Percentiles rank a stretch among this genome's conserved stretches.
These are phyloP conservation scores for Stagonosporopsis cucurbitacearum DNA, from an alignment of 2,329 filamentous ascomycete genomes.

Conservation along the genomic window DNA sequence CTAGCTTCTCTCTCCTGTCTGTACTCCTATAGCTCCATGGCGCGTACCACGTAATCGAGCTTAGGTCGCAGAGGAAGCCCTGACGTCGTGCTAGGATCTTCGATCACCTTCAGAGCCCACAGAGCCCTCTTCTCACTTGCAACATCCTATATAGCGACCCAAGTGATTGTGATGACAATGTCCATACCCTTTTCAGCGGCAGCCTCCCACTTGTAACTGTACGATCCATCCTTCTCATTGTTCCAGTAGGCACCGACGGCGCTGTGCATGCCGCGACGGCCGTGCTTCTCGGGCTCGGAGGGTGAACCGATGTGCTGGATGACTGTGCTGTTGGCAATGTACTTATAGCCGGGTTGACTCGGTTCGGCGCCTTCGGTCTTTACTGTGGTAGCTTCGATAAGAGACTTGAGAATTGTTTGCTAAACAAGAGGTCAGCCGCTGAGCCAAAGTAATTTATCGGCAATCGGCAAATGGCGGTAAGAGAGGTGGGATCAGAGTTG, in stretches of 20 bases:
- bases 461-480: not conserved
- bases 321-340: conserved; percentile 96
- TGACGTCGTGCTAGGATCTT: not conserved
- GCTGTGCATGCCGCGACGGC: conserved; percentile 88
- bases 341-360: conserved; percentile 77
- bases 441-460: not conserved
- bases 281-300: conserved; percentile 66
- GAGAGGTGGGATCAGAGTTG: conserved; percentile 67
- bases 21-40: not conserved
- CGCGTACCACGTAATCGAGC: not conserved
- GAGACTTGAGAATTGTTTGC: conserved; percentile 77
- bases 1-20: not conserved
- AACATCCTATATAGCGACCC: conserved; percentile 63
- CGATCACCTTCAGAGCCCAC: not conserved
- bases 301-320: conserved; percentile 77
- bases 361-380: conserved; percentile 61
- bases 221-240: conserved; percentile 88
- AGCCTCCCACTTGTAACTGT: conserved; percentile 82
- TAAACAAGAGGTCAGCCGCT: conserved; percentile 41
- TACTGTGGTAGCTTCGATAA: conserved; percentile 68
- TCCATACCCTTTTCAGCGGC: conserved; percentile 60
- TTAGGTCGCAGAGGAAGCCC: not conserved
- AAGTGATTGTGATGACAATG: conserved; percentile 66
- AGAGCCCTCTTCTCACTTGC: not conserved
- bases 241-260: conserved; percentile 89